Evolutionary conservation across 306 rosid species (phyloP), one percentile per base, ranked within the genome.

Genomic region (Inga oerstediana): DNA sequence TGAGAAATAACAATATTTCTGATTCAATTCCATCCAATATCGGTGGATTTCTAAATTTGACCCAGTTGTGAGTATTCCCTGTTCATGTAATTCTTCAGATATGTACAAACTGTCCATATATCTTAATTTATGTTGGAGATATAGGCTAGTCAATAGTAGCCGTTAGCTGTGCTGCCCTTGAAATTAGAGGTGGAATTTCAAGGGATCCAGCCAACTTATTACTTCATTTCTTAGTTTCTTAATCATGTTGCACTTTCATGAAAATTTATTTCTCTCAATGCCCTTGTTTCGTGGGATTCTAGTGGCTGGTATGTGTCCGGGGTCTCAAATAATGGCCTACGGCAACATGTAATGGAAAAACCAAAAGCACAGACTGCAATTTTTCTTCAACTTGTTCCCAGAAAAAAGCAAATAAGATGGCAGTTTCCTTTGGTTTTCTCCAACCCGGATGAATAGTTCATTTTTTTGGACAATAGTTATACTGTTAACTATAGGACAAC

Each of bases 1-100:
- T 95, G 83, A 91, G 94, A 79, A 88, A 93, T 78, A 93, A 78
- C 89, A 89, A 92, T 32, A 87, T 93, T 24, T 79, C 94, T 74
- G 93, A 87, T 85, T 84, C 92, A 72, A 86, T 95, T 83, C 98
- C 94, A 70, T 84, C 95, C 27, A 32, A 83, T 41, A 81, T 95
- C 39, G 95, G 95, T 83, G 97, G 89, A 74, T 83, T 74, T 78
- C 79, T 11, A 65, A 39, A 69, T 59, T 87, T 94, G 87, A 58
- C 74, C 24, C 91, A 78, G 58, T 76, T 94, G 94, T 94, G 86
- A 92, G 94, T 83, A 75, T 51, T 45, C 35, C 52, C 54, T 74
- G 45, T 76, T 62, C 44, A 59, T 76, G 45, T 77, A 30, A 74
- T 27, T 41, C 34, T 68, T 77, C 30, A 39, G 46, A 65, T 66